phyloP scores from a whole-genome alignment of 2,329 filamentous ascomycete species.

The Teratosphaeria pseudoeucalypti region DNA sequence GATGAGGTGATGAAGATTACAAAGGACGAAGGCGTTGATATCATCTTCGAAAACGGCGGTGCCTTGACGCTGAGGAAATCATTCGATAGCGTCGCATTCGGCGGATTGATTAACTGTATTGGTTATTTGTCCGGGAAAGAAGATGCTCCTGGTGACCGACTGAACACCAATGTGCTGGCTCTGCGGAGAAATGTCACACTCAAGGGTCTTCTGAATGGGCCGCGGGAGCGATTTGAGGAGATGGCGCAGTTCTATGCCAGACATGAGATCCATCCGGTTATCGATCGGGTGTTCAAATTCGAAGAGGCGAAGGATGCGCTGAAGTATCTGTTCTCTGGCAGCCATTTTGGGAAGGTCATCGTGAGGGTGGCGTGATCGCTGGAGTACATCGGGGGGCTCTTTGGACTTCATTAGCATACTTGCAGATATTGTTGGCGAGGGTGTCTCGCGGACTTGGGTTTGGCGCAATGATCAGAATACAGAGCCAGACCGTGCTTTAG shows the following conservation, averaged over 20 bases:
- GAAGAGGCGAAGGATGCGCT: slow-evolving; percentile 25
- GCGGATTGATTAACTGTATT: slow-evolving; percentile 32
- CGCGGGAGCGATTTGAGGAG: slow-evolving; percentile 42
- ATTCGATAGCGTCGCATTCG: slow-evolving; percentile 34
- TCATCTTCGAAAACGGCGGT: slow-evolving; percentile 43
- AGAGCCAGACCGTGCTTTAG: slow-evolving; percentile 12
- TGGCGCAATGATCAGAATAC: slow-evolving; percentile 14
- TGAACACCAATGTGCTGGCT: slow-evolving; percentile 51
- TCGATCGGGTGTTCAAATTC: slow-evolving; percentile 32
- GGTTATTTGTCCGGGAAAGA: slow-evolving; percentile 43
- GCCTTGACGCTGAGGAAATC: slow-evolving; percentile 38
- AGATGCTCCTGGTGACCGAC: slow-evolving; percentile 43
- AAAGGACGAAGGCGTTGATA: slow-evolving; percentile 30
- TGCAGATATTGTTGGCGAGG: slow-evolving; percentile 13
- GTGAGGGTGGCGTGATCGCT: slow-evolving; percentile 15
- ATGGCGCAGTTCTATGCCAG: slow-evolving; percentile 33
- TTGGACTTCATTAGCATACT: slow-evolving; percentile 8
- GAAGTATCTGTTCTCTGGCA: slow-evolving; percentile 26
- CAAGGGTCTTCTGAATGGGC: slow-evolving; percentile 51
- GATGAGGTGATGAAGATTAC: slow-evolving; percentile 42
- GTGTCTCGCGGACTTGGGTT: slow-evolving; percentile 8
- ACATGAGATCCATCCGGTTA: slow-evolving; percentile 31
- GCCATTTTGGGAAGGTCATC: slow-evolving; percentile 30
- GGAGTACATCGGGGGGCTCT: slow-evolving; percentile 2
- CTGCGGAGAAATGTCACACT: slow-evolving; percentile 42